Conservation (phyloP, 768 basidiomycete genomes). For the Amanita exitialis region DNA sequence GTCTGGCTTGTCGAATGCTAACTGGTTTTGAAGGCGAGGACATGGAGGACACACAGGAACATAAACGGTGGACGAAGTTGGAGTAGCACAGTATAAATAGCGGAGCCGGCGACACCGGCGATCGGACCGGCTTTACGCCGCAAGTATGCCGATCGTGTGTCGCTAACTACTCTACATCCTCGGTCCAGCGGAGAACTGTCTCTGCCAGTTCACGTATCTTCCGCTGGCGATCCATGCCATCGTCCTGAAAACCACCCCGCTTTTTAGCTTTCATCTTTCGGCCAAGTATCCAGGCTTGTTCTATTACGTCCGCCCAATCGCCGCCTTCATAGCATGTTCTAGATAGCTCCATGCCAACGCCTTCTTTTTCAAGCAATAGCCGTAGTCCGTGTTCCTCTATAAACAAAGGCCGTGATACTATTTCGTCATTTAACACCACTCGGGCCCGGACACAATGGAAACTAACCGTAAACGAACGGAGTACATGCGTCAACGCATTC, state of each 20-base stretch:
- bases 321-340: conserved; percentile 61
- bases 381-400: conserved; percentile 74
- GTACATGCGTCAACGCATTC: conserved; percentile 72
- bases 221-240: conserved; percentile 46
- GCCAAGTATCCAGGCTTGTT: conserved; percentile 49
- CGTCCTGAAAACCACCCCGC: conserved; percentile 30
- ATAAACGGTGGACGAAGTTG: conserved; percentile 6
- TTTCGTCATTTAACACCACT: neutral
- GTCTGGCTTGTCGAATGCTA: neutral
- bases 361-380: conserved; percentile 49
- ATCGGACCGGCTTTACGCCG: neutral
- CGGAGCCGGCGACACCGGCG: neutral
- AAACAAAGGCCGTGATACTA: conserved; percentile 71
- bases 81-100: conserved; percentile 8
- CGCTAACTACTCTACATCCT: neutral
- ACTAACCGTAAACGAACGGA: conserved; percentile 67
- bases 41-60: conserved; percentile 7
- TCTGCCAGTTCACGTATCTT: conserved; percentile 18
- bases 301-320: conserved; percentile 53
- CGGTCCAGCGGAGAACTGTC: conserved; percentile 1
- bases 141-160: neutral
- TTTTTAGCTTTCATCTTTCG: conserved; percentile 34
- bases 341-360: conserved; percentile 60
- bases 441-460: neutral
- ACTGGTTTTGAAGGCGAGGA: conserved; percentile 1